These are phyloP conservation scores for Dittrichia graveolens DNA, from an alignment of 129 eudicot genomes.

Conservation along the genomic window DNA sequence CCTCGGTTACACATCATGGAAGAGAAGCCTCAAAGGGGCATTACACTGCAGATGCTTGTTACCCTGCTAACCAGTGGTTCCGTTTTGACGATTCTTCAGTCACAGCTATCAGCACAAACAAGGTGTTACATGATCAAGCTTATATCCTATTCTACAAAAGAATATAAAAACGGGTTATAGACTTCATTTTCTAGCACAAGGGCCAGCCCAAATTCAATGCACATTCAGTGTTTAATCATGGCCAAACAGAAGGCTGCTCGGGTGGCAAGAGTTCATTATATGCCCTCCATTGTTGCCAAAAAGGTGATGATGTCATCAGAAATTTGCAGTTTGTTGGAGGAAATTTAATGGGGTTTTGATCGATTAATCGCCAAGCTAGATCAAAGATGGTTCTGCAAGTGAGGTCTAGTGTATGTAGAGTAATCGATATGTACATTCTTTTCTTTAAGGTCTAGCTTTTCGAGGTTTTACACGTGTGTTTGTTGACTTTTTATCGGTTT, in stretches of 20 bases:
- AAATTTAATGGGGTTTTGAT: constrained; percentile 9
- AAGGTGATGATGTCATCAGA: constrained; percentile 18
- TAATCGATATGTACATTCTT: constrained; percentile 25
- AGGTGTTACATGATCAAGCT: constrained; percentile 85
- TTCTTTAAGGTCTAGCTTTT: constrained; percentile 9
- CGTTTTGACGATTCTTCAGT: constrained; percentile 88
- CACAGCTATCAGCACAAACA: constrained; percentile 54
- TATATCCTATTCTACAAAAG: constrained; percentile 87
- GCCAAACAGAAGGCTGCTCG: not conserved
- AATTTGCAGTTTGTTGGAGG: not conserved
- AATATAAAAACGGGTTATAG: constrained; percentile 24
- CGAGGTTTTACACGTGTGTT: not conserved
- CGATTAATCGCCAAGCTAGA: constrained; percentile 19
- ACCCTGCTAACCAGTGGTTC: constrained; percentile 67
- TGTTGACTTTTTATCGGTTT: not conserved
- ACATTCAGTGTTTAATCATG: constrained; percentile 13
- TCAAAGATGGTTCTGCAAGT: constrained; percentile 10
- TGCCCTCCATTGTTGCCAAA: constrained; percentile 6
- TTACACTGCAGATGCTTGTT: constrained; percentile 89
- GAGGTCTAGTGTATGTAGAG: constrained; percentile 24
- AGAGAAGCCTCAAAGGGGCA: constrained; percentile 94
- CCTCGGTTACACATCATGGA: constrained; percentile 94
- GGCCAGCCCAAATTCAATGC: constrained; percentile 1
- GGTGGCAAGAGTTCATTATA: constrained; percentile 3
- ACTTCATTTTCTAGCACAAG: not conserved